These are phyloP conservation scores for Friedmanniomyces simplex DNA, from an alignment of 495 filamentous ascomycete genomes.

Conservation along the genomic window DNA sequence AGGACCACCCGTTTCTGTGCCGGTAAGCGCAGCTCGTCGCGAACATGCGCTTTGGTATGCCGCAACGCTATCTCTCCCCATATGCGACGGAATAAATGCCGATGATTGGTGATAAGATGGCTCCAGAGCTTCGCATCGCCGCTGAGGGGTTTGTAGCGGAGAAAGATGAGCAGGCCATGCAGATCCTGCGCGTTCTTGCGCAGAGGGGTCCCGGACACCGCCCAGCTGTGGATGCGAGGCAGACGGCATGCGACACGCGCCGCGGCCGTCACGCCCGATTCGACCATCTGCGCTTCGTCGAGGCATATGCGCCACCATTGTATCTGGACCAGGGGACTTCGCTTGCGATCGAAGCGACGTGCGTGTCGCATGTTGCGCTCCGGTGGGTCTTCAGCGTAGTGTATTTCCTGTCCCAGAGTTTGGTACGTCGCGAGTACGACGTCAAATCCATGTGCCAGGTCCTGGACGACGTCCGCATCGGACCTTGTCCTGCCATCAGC, in stretches of 20 bases:
- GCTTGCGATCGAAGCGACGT: constrained; percentile 54
- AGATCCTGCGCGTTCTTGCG: constrained; percentile 65
- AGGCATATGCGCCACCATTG: constrained; percentile 90
- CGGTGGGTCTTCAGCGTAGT: constrained; percentile 57
- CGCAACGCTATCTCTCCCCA: constrained; percentile 63
- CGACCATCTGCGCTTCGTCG: constrained; percentile 94
- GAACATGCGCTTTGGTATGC: constrained; percentile 72
- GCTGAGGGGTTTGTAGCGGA: constrained; percentile 67
- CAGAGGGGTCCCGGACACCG: constrained; percentile 84
- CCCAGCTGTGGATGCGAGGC: constrained; percentile 80
- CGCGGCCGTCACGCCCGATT: constrained; percentile 73
- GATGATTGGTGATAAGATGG: constrained; percentile 47
- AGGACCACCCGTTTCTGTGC: constrained; percentile 77
- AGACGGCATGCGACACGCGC: constrained; percentile 70
- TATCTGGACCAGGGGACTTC: constrained; percentile 66
- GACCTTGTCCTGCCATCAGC: constrained; percentile 26
- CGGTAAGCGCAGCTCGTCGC: constrained; percentile 61
- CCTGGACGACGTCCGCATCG: constrained; percentile 38
- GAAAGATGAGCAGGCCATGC: constrained; percentile 62
- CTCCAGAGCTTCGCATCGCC: constrained; percentile 54
- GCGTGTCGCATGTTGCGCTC: constrained; percentile 54
- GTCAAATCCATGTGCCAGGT: constrained; percentile 47
- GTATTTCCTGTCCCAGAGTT: constrained; percentile 64
- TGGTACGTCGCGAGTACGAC: constrained; percentile 82
- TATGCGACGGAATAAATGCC: constrained; percentile 50